phyloP scores from a whole-genome alignment of 1,139 yeast species.

The Taphrina betulina region DNA sequence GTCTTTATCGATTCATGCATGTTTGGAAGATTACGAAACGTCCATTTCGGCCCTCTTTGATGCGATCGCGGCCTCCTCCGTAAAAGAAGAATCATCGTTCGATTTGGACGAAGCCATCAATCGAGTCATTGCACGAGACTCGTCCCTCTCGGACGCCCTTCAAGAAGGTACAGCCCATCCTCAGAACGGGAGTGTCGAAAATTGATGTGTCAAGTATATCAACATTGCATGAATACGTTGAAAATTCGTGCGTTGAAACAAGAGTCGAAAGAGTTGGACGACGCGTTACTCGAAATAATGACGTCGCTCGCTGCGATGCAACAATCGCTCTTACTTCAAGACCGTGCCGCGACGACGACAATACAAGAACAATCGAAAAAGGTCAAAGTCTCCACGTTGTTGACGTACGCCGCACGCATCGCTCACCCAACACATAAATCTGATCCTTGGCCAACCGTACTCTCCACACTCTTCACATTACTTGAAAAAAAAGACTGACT shows the following conservation, averaged over 20 bases:
- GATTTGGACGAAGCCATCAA: constrained; percentile 8
- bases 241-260: constrained; percentile 1
- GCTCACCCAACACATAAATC: constrained; percentile 1
- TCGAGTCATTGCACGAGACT: constrained; percentile 1
- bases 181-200: not conserved
- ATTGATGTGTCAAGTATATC: not conserved
- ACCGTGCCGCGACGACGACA: too few relatives aligned
- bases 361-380: too few relatives aligned
- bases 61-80: not conserved
- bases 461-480: not conserved
- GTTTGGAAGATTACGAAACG: constrained; percentile 3
- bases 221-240: constrained; percentile 3
- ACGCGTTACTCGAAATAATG: constrained; percentile 1
- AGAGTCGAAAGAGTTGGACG: not conserved
- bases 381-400: constrained; percentile 2
- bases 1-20: not conserved
- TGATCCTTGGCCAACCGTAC: constrained; percentile 21
- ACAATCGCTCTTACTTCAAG: constrained; percentile 1
- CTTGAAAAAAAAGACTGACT: too few relatives aligned
- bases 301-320: constrained; percentile 7
- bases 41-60: constrained; percentile 5
- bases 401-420: constrained; percentile 22
- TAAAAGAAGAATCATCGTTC: not conserved
- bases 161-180: constrained; percentile 5
- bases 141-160: constrained; percentile 1